phyloP scores from a whole-genome alignment of 208 protist genomes.

The Lotmaria passim region DNA sequence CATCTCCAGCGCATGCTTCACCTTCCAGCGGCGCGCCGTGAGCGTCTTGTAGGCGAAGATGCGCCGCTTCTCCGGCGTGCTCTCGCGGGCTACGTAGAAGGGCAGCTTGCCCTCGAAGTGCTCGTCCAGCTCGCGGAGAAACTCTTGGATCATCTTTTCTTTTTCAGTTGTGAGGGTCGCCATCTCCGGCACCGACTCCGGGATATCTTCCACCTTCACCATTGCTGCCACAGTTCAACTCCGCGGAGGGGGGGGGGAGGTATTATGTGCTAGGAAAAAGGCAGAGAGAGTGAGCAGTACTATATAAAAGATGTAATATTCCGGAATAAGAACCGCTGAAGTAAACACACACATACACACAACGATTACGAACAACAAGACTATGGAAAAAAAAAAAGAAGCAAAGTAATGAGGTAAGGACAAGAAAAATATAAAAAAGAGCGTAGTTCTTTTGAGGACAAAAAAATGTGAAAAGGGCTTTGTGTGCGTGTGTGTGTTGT shows the following conservation, averaged over 20 bases:
- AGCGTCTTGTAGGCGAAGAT: constrained; percentile 71
- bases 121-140: constrained; percentile 39
- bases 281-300: not conserved
- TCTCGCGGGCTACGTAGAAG: constrained; percentile 42
- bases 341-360: no score
- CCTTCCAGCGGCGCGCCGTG: constrained; percentile 69
- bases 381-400: no score
- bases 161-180: constrained; percentile 38
- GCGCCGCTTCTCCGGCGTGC: constrained; percentile 31
- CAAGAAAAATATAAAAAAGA: constrained; percentile 1
- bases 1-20: constrained; percentile 56
- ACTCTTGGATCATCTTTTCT: constrained; percentile 37
- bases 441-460: not conserved
- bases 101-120: constrained; percentile 34
- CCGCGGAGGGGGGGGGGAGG: no score
- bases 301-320: not conserved
- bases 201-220: constrained; percentile 47
- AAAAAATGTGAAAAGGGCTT: no score
- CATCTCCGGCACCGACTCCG: constrained; percentile 55
- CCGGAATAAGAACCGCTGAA: no score
- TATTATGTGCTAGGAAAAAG: no score
- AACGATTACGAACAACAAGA: no score
- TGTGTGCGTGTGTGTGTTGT: no score
- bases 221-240: no score
- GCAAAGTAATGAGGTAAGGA: not conserved